These are phyloP conservation scores for Hymenoscyphus fraxineus DNA, from an alignment of 2,329 filamentous ascomycete genomes.

Conservation along the genomic window DNA sequence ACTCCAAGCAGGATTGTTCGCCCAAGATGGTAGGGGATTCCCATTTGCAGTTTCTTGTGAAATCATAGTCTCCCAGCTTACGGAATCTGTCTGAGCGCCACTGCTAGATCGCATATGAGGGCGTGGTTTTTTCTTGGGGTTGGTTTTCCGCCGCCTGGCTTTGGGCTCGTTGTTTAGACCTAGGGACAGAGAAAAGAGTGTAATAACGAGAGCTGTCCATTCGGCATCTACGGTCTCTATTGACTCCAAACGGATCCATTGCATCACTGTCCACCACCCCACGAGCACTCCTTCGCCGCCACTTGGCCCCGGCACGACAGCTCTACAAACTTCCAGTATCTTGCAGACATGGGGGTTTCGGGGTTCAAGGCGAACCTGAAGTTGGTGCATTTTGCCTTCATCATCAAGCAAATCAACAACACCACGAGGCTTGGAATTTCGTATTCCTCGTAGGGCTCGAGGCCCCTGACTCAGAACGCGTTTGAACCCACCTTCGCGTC, in stretches of 20 bases:
- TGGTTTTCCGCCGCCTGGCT: slow-evolving; percentile 34
- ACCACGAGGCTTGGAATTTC: slow-evolving; percentile 55
- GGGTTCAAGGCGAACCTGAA: slow-evolving; percentile 66
- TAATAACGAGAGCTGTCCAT: slow-evolving; percentile 65
- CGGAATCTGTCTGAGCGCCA: slow-evolving; percentile 37
- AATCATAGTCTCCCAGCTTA: slow-evolving; percentile 47
- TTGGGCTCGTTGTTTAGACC: slow-evolving; percentile 47
- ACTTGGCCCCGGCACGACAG: slow-evolving; percentile 56
- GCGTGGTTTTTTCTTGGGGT: slow-evolving; percentile 38
- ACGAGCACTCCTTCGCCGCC: slow-evolving; percentile 59
- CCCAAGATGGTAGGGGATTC: slow-evolving; percentile 47
- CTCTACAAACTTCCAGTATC: slow-evolving; percentile 58
- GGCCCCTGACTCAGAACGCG: slow-evolving; percentile 43
- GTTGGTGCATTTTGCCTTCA: slow-evolving; percentile 59
- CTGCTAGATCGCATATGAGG: slow-evolving; percentile 47
- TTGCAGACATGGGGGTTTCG: slow-evolving; percentile 57
- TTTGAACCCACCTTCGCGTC: slow-evolving; percentile 49
- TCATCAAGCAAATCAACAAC: slow-evolving; percentile 64
- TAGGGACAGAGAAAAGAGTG: slow-evolving; percentile 62
- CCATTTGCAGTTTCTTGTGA: slow-evolving; percentile 38
- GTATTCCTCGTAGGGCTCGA: slow-evolving; percentile 42
- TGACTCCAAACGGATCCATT: slow-evolving; percentile 58
- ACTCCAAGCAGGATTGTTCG: slow-evolving; percentile 63
- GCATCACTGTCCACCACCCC: slow-evolving; percentile 70
- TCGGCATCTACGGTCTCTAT: slow-evolving; percentile 51